Evolutionary conservation across 2,329 filamentous ascomycete species (phyloP).

Genomic region (Stemphylium vesicarium): DNA sequence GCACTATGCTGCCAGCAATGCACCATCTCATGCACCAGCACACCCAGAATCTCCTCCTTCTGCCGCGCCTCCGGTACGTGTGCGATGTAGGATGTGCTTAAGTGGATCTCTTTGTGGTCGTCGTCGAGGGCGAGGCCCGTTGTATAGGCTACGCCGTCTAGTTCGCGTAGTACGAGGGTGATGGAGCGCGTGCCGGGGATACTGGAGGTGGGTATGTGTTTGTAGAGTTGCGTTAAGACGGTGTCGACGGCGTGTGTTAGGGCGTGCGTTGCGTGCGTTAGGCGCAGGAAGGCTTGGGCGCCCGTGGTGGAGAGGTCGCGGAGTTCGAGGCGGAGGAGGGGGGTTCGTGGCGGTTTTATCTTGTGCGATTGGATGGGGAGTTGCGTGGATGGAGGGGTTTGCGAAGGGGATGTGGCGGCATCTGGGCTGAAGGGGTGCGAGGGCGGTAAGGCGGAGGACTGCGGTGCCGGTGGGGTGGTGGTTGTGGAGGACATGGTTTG

Average conservation of each 20-base stretch:
- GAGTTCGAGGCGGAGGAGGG: slow-evolving; percentile 56
- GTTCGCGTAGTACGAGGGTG: slow-evolving; percentile 78
- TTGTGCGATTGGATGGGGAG: slow-evolving; percentile 7
- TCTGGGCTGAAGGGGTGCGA: slow-evolving; percentile 16
- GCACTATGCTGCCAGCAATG: slow-evolving; percentile 91
- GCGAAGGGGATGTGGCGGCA: neutral
- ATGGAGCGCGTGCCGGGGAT: slow-evolving; percentile 78
- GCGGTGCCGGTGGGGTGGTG: slow-evolving; percentile 32
- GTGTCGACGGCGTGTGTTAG: slow-evolving; percentile 68
- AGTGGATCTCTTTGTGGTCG: slow-evolving; percentile 92
- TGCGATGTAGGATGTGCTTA: slow-evolving; percentile 77
- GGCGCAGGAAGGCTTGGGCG: slow-evolving; percentile 68
- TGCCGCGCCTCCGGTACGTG: slow-evolving; percentile 42
- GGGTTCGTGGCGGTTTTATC: slow-evolving; percentile 45
- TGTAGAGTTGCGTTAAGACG: slow-evolving; percentile 77
- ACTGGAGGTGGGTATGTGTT: slow-evolving; percentile 28
- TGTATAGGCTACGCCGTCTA: slow-evolving; percentile 89
- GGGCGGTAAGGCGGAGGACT: slow-evolving; percentile 38
- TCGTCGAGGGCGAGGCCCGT: slow-evolving; percentile 77
- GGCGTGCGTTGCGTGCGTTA: slow-evolving; percentile 67
- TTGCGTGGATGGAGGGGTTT: neutral
- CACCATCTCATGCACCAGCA: slow-evolving; percentile 90
- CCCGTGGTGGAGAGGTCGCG: slow-evolving; percentile 63
- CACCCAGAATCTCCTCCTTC: slow-evolving; percentile 74
- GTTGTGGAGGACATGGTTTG: slow-evolving; percentile 42